These are phyloP conservation scores for Bondarzewia mesenterica DNA, from an alignment of 1,284 basidiomycete genomes.

Conservation along the genomic window DNA sequence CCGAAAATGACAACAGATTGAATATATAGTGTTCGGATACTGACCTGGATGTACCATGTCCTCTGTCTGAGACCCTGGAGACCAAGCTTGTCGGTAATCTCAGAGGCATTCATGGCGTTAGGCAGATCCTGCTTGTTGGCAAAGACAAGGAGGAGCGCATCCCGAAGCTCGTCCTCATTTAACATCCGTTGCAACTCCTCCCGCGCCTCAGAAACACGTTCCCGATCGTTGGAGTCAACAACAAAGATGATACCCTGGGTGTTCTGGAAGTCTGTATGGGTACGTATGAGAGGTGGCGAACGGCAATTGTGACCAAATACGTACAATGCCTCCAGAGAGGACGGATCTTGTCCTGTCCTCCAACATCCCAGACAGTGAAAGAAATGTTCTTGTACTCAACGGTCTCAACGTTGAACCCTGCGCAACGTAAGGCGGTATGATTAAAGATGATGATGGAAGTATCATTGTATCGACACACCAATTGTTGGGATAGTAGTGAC, in stretches of 20 bases:
- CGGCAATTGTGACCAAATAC: neutral
- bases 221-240: constrained; percentile 99
- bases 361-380: constrained; percentile 88
- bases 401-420: constrained; percentile 97
- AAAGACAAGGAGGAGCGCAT: constrained; percentile 97
- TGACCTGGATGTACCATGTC: constrained; percentile 97
- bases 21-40: neutral
- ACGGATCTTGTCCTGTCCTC: constrained; percentile 83
- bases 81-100: constrained; percentile 99
- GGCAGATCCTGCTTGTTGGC: constrained; percentile 99
- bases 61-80: constrained; percentile 95
- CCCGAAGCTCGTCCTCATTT: constrained; percentile 98
- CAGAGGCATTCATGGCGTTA: constrained; percentile 99
- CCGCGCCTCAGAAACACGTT: constrained; percentile 98
- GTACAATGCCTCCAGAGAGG: constrained; percentile 98
- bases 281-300: too few relatives aligned
- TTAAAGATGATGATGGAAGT: too few relatives aligned
- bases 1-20: neutral
- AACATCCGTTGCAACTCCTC: constrained; percentile 99
- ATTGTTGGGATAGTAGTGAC: constrained; percentile 99
- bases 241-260: constrained; percentile 99
- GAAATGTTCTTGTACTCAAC: constrained; percentile 92
- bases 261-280: constrained; percentile 92
- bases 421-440: constrained; percentile 1
- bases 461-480: constrained; percentile 49